These are phyloP conservation scores for Phlyctochytrium bullatum DNA, from an alignment of 192 early-diverging fungal species.

Conservation along the genomic window DNA sequence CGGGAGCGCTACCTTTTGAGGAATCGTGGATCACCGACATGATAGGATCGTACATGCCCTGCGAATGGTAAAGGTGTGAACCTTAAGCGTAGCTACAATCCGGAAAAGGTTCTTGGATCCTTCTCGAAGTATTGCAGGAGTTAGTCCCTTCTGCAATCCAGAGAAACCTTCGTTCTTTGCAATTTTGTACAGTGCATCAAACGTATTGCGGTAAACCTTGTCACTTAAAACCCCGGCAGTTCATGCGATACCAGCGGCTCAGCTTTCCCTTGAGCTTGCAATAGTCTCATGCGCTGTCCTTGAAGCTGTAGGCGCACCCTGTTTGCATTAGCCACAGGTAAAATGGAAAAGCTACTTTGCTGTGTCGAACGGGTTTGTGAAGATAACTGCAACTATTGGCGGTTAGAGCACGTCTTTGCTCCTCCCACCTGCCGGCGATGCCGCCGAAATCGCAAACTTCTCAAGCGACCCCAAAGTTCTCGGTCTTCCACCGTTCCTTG, in stretches of 20 bases:
- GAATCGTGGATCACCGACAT: constrained; percentile 59
- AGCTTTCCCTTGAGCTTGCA: constrained; percentile 14
- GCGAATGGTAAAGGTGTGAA: background rate
- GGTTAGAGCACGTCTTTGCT: background rate
- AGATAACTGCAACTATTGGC: constrained; percentile 61
- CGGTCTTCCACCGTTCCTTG: constrained; percentile 36
- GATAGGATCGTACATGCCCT: constrained; percentile 74
- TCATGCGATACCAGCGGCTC: background rate
- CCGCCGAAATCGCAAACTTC: constrained; percentile 60
- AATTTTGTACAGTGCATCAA: constrained; percentile 68
- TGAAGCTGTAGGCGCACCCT: constrained; percentile 67
- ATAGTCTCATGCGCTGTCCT: constrained; percentile 52
- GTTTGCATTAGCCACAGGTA: background rate
- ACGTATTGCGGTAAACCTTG: constrained; percentile 61
- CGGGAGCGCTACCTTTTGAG: constrained; percentile 53
- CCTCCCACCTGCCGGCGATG: constrained; percentile 57
- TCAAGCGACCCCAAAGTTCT: constrained; percentile 47
- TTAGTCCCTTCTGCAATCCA: constrained; percentile 70
- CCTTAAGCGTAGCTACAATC: constrained; percentile 38
- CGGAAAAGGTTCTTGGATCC: constrained; percentile 74
- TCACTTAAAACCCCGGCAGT: background rate
- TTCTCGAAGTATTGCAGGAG: constrained; percentile 69
- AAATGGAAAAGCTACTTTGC: constrained; percentile 53
- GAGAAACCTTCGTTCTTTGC: constrained; percentile 60
- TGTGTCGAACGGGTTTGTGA: constrained; percentile 78